Evolutionary conservation across 1,284 basidiomycete species (phyloP).

Genomic region (Cryptococcus sp.): DNA sequence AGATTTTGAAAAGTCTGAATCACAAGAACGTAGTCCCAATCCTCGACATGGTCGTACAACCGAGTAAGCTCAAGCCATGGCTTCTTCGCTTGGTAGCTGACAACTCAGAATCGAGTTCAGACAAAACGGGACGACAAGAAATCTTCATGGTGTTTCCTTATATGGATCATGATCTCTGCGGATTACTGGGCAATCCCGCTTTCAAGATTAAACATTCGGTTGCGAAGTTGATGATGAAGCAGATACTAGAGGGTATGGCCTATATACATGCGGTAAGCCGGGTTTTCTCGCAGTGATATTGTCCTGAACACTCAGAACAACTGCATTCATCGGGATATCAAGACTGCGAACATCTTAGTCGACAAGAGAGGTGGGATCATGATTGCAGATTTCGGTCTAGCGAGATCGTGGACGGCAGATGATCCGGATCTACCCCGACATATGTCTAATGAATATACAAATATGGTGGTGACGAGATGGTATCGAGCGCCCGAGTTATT

Average conservation of each 20-base stretch:
- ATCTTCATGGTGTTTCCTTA: conserved; percentile 98
- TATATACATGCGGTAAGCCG: conserved; percentile 81
- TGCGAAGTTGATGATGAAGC: conserved; percentile 94
- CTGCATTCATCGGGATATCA: conserved; percentile 97
- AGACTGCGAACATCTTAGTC: conserved; percentile 94
- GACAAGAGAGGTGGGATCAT: conserved; percentile 74
- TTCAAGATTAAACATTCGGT: conserved; percentile 74
- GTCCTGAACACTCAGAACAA: conserved; percentile 61
- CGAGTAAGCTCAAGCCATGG: conserved; percentile 31
- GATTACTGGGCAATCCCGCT: conserved; percentile 82
- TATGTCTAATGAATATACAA: conserved; percentile 70
- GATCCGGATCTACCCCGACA: conserved; percentile 41
- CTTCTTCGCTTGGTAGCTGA: not conserved
- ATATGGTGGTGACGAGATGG: conserved; percentile 98
- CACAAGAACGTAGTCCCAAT: conserved; percentile 85
- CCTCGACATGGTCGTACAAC: conserved; percentile 75
- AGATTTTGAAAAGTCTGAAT: conserved; percentile 83
- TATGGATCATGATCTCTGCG: conserved; percentile 98
- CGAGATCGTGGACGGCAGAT: conserved; percentile 59
- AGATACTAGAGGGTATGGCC: conserved; percentile 87
- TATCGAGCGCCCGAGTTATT: conserved; percentile 95
- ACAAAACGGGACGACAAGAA: conserved; percentile 48
- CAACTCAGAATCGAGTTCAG: not conserved
- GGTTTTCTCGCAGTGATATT: not conserved
- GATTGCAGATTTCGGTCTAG: conserved; percentile 96